These are phyloP conservation scores for Metschnikowia matae DNA, from an alignment of 805 yeast species.

Conservation along the genomic window DNA sequence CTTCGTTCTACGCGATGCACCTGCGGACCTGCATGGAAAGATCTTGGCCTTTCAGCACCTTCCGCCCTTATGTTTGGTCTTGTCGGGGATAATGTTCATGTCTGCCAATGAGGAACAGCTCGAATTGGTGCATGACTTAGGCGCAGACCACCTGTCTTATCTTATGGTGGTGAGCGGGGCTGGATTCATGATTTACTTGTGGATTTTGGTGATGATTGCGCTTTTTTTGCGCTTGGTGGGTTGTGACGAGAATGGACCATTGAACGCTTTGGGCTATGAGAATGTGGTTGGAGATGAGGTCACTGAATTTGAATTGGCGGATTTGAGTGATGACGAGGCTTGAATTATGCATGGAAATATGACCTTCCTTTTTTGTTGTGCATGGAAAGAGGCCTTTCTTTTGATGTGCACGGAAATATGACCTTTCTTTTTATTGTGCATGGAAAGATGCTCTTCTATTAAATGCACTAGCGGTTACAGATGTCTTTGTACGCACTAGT, in stretches of 20 bases:
- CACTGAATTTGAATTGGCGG: constrained; percentile 36
- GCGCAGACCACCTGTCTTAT: constrained; percentile 84
- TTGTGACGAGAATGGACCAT: constrained; percentile 38
- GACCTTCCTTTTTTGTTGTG: not conserved
- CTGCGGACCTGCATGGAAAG: constrained; percentile 35
- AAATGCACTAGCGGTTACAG: not conserved
- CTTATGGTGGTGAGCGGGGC: constrained; percentile 66
- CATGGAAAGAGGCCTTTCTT: not conserved
- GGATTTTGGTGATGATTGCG: constrained; percentile 58
- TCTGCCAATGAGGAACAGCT: constrained; percentile 90
- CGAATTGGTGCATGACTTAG: constrained; percentile 60
- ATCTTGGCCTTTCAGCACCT: constrained; percentile 76
- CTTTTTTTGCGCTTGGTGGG: constrained; percentile 50
- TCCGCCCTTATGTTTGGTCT: constrained; percentile 76
- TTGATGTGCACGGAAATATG: not conserved
- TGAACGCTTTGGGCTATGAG: constrained; percentile 16
- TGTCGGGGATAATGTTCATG: constrained; percentile 83
- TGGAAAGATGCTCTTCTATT: not conserved
- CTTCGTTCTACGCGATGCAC: constrained; percentile 64
- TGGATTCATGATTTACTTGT: constrained; percentile 65
- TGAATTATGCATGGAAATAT: not conserved
- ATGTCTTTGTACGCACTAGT: not conserved
- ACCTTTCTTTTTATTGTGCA: not conserved
- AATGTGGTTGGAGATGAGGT: constrained; percentile 18
- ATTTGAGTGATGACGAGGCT: constrained; percentile 18